Base-by-base conservation (phyloP, 1,284 basidiomycete species). In the Sphagnurus paluster region DNA sequence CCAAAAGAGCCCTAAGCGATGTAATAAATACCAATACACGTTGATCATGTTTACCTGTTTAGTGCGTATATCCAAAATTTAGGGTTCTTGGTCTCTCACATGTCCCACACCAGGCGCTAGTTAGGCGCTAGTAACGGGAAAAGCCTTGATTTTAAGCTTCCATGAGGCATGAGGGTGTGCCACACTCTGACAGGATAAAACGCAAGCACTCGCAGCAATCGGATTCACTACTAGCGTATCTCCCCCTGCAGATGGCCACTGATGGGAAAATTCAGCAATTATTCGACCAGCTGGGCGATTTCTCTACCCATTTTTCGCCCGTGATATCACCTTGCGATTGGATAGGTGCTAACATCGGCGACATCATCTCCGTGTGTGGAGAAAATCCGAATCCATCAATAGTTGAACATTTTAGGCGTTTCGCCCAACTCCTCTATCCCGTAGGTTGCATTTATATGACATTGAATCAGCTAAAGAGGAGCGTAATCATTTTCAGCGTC, bases 201-300 rank as follows among this genome's bases (percentile, higher is more conserved):
- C n/a, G n/a, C n/a, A n/a, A n/a, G n/a, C n/a, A n/a, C n/a, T n/a
- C n/a, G n/a, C n/a, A n/a, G n/a, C n/a, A n/a, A n/a, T n/a, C n/a
- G n/a, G n/a, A n/a, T n/a, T n/a, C 7, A 30, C 14, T n/a, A 11
- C 13, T 11, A 32, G 16, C 6, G 29, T 32, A 5, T 5, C n/a
- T 30, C 25, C 19, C 29, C 21, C 19, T 19, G 21, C 23, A 35
- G 35, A 48, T 48, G 46, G 21, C 39, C 9, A 33, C 37, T 21
- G 42, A 49, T 44, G 17, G 39, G 14, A 33, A 44, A 8, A 40
- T 36, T n/a, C 47, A 35, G 34, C 46, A 28, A 29, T 23, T 49
- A 19, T 25, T 25, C 19, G 38, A 49, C 3, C 26, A 40, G 38
- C 39, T 44, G 37, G 38, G 42, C 32, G 26, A 43, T 21, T 49